Base-by-base conservation (phyloP, 2,329 filamentous ascomycete species). In the Arthrinium phaeospermum region DNA sequence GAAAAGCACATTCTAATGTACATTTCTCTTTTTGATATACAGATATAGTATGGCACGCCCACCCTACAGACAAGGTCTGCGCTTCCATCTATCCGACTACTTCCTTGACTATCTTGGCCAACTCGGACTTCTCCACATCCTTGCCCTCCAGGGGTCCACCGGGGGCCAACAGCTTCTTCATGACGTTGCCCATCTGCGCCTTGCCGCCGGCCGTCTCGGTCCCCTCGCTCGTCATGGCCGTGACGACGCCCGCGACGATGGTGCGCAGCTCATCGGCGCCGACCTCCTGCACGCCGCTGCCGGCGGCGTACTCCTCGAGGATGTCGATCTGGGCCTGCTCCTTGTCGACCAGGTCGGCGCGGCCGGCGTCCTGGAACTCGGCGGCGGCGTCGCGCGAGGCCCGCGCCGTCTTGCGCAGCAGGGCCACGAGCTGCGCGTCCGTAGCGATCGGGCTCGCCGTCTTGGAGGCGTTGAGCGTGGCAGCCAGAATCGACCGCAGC, bases 41-140 rank as follows among this genome's bases (percentile, higher is more conserved):
- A 61, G 8, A 41, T 41, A 41, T 41, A 10, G 4, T 34, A 22
- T 12, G 30, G 53, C 27, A 96, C 96, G 64, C 96, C 96, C 3
- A 88, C 97, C 46, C 83, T 97, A 61, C 82, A 98, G 78, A 95
- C 96, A 97, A 78, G 89, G 96, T 70, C 98, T 98, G 80, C 94
- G 68, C 85, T 87, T 77, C 85, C 83, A 67, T 84, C 73, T 70
- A 72, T 19, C 64, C 75, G 14, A 71, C 64, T 4, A 75, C 76
- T 78, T 90, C 84, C 82, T 92, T 92, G 69, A 93, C 89, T 76
- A 91, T 82, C 76, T 84, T 88, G 4, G 86, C 87, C 68, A 95
- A 83, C 75, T 88, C 86, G 70, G 86, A 87, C 81, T 86, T 90
- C 78, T 94, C 89, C 47, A 93, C 86, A 51, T 88, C 86, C 82